phyloP scores from a whole-genome alignment of 441 rosid species.

The Erysimum pusillum region DNA sequence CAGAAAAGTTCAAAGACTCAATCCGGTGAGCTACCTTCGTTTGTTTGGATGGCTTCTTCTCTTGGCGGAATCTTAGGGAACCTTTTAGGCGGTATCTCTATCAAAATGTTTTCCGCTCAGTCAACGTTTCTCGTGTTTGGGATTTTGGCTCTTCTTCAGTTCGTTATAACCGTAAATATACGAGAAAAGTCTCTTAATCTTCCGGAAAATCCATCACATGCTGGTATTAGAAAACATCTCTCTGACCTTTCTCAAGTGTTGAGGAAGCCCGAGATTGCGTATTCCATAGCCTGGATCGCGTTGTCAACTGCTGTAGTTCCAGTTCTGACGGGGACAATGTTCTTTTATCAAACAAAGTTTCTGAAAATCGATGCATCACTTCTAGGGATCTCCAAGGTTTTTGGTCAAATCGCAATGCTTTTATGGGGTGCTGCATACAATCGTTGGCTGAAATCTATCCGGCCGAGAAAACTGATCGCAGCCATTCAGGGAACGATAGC shows the following conservation, averaged over 20 bases:
- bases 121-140: constrained; percentile 69
- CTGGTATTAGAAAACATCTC: constrained; percentile 69
- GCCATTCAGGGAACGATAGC: constrained; percentile 74
- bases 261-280: constrained; percentile 67
- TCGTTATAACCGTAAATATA: constrained; percentile 61
- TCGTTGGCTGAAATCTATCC: constrained; percentile 57
- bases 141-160: constrained; percentile 59
- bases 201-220: constrained; percentile 56
- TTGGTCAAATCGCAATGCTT: constrained; percentile 83
- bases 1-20: constrained; percentile 18
- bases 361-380: constrained; percentile 66
- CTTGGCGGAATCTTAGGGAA: constrained; percentile 90
- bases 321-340: constrained; percentile 83
- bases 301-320: constrained; percentile 80
- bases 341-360: constrained; percentile 83
- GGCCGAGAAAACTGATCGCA: constrained; percentile 68
- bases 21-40: constrained; percentile 77
- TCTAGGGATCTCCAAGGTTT: constrained; percentile 81
- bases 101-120: constrained; percentile 56
- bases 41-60: constrained; percentile 83
- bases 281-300: constrained; percentile 77
- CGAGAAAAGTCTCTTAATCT: constrained; percentile 73
- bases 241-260: constrained; percentile 64
- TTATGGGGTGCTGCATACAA: constrained; percentile 84
- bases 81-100: constrained; percentile 74